These are phyloP conservation scores for Aspergillus texensis DNA, from an alignment of 2,329 filamentous ascomycete species.

Conservation along the genomic window DNA sequence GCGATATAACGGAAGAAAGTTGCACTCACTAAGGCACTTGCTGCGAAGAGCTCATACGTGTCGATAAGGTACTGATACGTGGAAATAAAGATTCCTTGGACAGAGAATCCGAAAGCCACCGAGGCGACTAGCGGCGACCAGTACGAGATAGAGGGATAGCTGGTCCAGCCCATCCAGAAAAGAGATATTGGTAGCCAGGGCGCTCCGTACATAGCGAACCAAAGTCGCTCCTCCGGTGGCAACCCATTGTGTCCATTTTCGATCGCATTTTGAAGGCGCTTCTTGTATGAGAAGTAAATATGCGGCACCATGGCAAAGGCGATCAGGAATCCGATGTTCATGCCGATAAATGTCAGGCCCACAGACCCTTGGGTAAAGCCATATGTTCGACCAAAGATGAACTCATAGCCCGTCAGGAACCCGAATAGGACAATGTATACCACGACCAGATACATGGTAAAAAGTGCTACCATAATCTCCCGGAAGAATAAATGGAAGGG, in stretches of 20 bases:
- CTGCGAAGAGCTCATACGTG: conserved; percentile 55
- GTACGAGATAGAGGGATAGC: conserved; percentile 46
- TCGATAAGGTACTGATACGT: conserved; percentile 61
- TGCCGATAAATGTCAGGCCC: conserved; percentile 52
- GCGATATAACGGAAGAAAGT: conserved; percentile 45
- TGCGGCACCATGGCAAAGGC: conserved; percentile 46
- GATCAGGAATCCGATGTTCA: conserved; percentile 47
- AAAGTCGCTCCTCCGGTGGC: conserved; percentile 57
- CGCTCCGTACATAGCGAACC: conserved; percentile 55
- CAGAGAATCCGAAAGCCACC: conserved; percentile 55
- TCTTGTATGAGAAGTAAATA: conserved; percentile 34
- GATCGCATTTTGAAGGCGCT: conserved; percentile 34
- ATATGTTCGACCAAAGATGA: conserved; percentile 54
- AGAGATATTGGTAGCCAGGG: conserved; percentile 54
- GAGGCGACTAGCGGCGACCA: conserved; percentile 55
- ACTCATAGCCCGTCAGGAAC: conserved; percentile 50
- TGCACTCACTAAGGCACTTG: conserved; percentile 47
- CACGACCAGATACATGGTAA: conserved; percentile 30
- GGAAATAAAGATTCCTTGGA: conserved; percentile 53
- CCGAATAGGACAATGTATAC: conserved; percentile 37
- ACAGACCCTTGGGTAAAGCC: conserved; percentile 48
- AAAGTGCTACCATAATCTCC: conserved; percentile 39
- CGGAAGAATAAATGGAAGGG: conserved; percentile 52
- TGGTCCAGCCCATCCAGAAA: conserved; percentile 64
- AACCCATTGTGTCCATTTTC: conserved; percentile 40